Base-by-base conservation (phyloP, 306 rosid genomes). In the Ceratonia siliqua region DNA sequence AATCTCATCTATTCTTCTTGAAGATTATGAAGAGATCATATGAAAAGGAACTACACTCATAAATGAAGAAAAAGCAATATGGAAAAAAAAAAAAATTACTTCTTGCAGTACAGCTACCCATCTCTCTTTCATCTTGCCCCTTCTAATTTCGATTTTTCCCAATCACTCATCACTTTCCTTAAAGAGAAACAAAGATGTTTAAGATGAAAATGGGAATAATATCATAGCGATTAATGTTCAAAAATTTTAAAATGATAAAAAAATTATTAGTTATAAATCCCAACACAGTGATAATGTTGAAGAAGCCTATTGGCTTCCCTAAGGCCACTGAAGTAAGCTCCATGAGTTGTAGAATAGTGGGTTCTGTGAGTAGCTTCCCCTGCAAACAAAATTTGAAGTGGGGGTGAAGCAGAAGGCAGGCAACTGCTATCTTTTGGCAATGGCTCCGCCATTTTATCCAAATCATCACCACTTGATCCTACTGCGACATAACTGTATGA, bases 311-410 rank as follows among this genome's bases (percentile, higher is more conserved):
- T 85, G 76, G 97, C 99, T 84, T 94, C 99, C 76, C 99, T 90
- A 69, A 92, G 96, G 46, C 99, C 99, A 82, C 99, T 94, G 78
- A 87, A 82, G 80, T 92, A 92, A 77, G 99, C 99, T 68, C 99
- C 99, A 86, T 94, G 99, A 68, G 99, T 94, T 18, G 99, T 94
- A 41, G 99, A 94, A 79, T 94, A 94, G 79, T 94, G 96, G 74
- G 93, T 92, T 87, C 98, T 87, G 81, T 94, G 99, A 15, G 99
- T 94, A 59, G 99, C 98, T 82, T 94, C 99, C 17, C 99, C 98
- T 58, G 99, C 98, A 78, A 94, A 94, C 87, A 94, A 82, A 81
- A 94, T 82, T 71, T 92, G 98, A 79, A 94, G 94, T 28, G 91
- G 86, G 68, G 72, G 87, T 5, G 87, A 74, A 72, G 77, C 67